A percentile compares a stretch with the other conserved stretches of the same genome.
Conservation (phyloP, 2,329 filamentous ascomycete genomes). For the Phyllosticta paracitricarpa region DNA sequence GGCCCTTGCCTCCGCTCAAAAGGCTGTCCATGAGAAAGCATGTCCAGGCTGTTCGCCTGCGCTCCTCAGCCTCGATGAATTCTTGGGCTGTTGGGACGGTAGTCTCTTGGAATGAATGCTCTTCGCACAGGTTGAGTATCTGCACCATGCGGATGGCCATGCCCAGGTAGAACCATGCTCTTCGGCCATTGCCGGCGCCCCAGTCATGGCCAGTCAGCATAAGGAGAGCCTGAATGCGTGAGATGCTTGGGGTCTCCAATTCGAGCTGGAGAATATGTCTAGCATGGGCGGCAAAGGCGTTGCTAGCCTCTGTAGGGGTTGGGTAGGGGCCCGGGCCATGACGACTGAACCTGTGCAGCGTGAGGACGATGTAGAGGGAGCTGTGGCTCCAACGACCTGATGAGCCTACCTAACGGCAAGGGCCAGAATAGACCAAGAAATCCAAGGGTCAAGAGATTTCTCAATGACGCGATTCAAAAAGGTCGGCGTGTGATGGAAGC, state of each 20-base stretch:
- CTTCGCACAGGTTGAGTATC: slow-evolving; percentile 31
- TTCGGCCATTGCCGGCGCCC: slow-evolving; percentile 33
- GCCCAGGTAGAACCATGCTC: slow-evolving; percentile 33
- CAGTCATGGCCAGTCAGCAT: slow-evolving; percentile 38
- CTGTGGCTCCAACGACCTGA: neutral
- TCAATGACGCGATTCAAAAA: slow-evolving; percentile 29
- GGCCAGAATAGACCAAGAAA: slow-evolving; percentile 34
- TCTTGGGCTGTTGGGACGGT: slow-evolving; percentile 26
- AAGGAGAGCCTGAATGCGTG: slow-evolving; percentile 30
- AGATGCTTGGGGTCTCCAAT: slow-evolving; percentile 30
- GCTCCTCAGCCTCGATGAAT: slow-evolving; percentile 32
- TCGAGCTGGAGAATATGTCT: slow-evolving; percentile 30
- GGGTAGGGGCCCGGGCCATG: slow-evolving; percentile 26
- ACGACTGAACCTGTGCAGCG: slow-evolving; percentile 24
- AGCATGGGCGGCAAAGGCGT: slow-evolving; percentile 31
- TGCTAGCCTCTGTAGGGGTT: slow-evolving; percentile 31
- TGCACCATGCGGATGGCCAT: slow-evolving; percentile 33
- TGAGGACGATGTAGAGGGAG: slow-evolving; percentile 2
- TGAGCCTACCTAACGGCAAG: slow-evolving; percentile 27
- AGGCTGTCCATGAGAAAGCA: slow-evolving; percentile 35
- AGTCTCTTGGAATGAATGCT: slow-evolving; percentile 22
- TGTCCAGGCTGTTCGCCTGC: slow-evolving; percentile 31
- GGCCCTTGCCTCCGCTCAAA: slow-evolving; percentile 30
- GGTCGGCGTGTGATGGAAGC: slow-evolving; percentile 32
- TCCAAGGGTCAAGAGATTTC: slow-evolving; percentile 27